Evolutionary conservation across 805 yeast species (phyloP), one percentile per base, ranked within the genome.

Genomic region (Hemisphaericaspora nanyangensis): DNA sequence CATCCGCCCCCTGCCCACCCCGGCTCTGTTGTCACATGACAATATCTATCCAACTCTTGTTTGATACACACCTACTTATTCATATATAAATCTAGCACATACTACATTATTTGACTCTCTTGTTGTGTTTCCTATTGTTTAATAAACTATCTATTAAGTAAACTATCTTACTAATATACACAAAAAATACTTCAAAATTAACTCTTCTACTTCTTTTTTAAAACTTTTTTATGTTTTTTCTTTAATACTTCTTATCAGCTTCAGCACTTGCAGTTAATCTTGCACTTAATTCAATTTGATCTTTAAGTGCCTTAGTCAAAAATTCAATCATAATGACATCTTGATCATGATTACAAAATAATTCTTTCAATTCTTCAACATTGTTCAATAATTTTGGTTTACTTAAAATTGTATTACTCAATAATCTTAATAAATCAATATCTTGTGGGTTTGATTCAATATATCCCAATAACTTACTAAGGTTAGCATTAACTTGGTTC

Each of bases 241-340:
- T 17, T 36, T 40, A 34, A 31, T 33, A 40, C 35, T 44, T 50
- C 43, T 47, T 54, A 11, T 54, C 58, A 22, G 51, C 47, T 35
- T 52, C 60, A 31, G 58, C 52, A 35, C 50, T 55, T 26, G 82
- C 78, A 34, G 87, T 80, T 53, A 86, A 73, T 59, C 85, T 79
- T 34, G 88, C 80, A 53, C 88, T 79, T 55, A 84, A 71, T 58
- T 84, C 90, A 47, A 86, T 74, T 67, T 88, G 96, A 47, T 88
- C 84, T 67, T 84, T 85, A 51, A 88, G 80, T 39, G 93, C 85
- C 49, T 82, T 79, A 41, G 95, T 82, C 62, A 88, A 73, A 57
- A 82, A 85, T 57, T 85, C 91, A 46, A 88, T 76, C 79, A 87
- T 77, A 45, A 85, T 71, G 31, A 87, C 80, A 53, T 88, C 95